phyloP scores from a whole-genome alignment of 768 basidiomycete species.

The Russula virescens region DNA sequence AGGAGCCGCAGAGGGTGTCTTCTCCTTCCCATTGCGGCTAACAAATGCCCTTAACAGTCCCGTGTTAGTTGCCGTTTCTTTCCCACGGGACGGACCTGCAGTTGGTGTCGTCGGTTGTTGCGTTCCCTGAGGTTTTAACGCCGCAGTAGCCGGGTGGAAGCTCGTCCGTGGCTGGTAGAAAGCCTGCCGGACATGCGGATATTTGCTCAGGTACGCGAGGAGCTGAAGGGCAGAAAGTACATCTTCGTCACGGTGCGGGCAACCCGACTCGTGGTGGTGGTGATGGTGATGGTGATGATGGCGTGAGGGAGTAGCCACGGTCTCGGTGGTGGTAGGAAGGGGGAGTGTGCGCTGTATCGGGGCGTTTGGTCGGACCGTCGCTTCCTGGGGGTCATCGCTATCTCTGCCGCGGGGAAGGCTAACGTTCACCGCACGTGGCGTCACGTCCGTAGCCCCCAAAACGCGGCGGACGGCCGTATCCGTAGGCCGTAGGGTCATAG shows the following conservation, averaged over 20 bases:
- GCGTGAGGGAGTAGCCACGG: constrained; percentile 21
- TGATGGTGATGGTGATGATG: constrained; percentile 34
- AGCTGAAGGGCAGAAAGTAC: constrained; percentile 87
- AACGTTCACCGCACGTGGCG: constrained; percentile 57
- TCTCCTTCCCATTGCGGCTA: constrained; percentile 45
- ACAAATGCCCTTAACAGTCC: constrained; percentile 43
- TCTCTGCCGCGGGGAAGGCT: constrained; percentile 40
- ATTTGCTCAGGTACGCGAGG: constrained; percentile 94
- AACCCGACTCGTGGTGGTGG: constrained; percentile 36
- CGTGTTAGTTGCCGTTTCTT: neutral
- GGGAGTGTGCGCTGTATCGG: constrained; percentile 20
- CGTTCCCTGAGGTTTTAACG: constrained; percentile 22
- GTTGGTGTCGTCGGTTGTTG: constrained; percentile 14
- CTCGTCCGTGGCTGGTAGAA: constrained; percentile 85
- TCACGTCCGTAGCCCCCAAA: constrained; percentile 38
- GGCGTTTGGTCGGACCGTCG: constrained; percentile 22
- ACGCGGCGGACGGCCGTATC: constrained; percentile 26
- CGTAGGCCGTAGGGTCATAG: constrained; percentile 25
- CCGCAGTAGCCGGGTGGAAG: constrained; percentile 70
- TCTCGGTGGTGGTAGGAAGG: constrained; percentile 18
- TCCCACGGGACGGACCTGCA: constrained; percentile 21
- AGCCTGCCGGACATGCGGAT: constrained; percentile 92
- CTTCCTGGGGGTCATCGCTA: constrained; percentile 24
- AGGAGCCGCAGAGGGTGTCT: constrained; percentile 31
- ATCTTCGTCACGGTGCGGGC: constrained; percentile 91